A percentile compares a stretch with the other conserved stretches of the same genome.
Conservation (phyloP, 2,329 filamentous ascomycete species). For the Penicillium sp. region DNA sequence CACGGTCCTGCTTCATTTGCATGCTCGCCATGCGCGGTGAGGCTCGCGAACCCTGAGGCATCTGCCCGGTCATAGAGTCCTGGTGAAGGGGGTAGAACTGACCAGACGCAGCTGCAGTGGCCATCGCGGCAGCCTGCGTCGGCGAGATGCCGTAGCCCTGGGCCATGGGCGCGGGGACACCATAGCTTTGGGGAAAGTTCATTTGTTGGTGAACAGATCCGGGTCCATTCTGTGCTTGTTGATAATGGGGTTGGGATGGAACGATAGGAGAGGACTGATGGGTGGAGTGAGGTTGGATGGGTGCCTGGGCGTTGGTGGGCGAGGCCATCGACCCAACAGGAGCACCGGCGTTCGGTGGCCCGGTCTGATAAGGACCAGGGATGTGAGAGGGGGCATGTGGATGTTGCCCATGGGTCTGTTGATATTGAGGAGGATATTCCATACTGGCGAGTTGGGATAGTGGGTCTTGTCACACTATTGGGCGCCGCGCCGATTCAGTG, state of each 20-base stretch:
- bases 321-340: constrained; percentile 55
- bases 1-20: constrained; percentile 62
- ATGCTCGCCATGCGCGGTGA: constrained; percentile 68
- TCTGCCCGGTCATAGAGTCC: constrained; percentile 58
- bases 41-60: constrained; percentile 47
- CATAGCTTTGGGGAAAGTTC: constrained; percentile 72
- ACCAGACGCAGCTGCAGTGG: constrained; percentile 82
- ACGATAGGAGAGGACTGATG: constrained; percentile 72
- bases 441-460: constrained; percentile 45
- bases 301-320: constrained; percentile 61
- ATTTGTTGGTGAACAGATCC: constrained; percentile 58
- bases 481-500: constrained; percentile 15
- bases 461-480: constrained; percentile 22
- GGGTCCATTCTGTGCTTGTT: constrained; percentile 53
- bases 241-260: constrained; percentile 63
- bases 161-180: constrained; percentile 65
- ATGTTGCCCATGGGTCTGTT: constrained; percentile 55
- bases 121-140: constrained; percentile 86
- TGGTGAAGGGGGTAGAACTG: constrained; percentile 67
- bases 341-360: constrained; percentile 44
- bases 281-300: constrained; percentile 52
- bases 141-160: constrained; percentile 65
- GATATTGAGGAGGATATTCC: constrained; percentile 68
- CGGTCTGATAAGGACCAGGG: constrained; percentile 54
- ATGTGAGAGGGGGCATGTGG: constrained; percentile 52